Evolutionary conservation across 805 yeast species (phyloP), one percentile per base, ranked within the genome.

Genomic region (Isabelozyma rhagii): DNA sequence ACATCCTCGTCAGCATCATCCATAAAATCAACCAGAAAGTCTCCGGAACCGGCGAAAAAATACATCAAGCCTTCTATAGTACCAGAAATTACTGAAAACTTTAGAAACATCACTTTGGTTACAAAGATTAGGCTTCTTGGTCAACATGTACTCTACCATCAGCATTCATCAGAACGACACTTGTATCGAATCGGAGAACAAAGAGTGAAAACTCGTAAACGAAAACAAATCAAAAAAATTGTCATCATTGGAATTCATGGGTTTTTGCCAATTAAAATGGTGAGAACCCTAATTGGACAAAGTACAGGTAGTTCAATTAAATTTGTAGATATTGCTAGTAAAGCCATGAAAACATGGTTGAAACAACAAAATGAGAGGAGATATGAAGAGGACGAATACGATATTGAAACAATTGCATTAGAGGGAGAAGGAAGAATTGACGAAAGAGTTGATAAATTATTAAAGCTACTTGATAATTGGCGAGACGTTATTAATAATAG

Each of bases 261-360:
- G 18, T 74, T 71, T 47, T 54, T 72, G 28, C 79, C 79, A 7
- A 65, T 63, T 14, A 72, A 73, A 50, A 58, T 73, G 49, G 75
- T 71, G 6, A 60, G 62, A 39, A 62, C 70, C 3, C 49, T 67
- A 27, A 64, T 74, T 11, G 74, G 74, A 1, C 72, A 67, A 45
- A 54, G 64, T 31, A 72, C 74, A 1, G 77, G 78, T 1, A 70
- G 54, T 49, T 65, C 77, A 4, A 51, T 57, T 11, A 54, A 55
- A 25, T 58, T 65, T 36, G 66, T 67, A 8, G 59, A 60, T 38
- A 55, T 55, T 28, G 73, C 76, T 5, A 57, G 66, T 10, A 55
- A 54, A 29, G 66, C 70, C 3, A 54, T 72, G 2, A 55, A 59
- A 17, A 45, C 50, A n/a, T 72, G 76, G 75, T 43, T 55, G 8